Evolutionary conservation across 176 grass and related monocot species (phyloP).

Genomic region (Melocanna baccifera): DNA sequence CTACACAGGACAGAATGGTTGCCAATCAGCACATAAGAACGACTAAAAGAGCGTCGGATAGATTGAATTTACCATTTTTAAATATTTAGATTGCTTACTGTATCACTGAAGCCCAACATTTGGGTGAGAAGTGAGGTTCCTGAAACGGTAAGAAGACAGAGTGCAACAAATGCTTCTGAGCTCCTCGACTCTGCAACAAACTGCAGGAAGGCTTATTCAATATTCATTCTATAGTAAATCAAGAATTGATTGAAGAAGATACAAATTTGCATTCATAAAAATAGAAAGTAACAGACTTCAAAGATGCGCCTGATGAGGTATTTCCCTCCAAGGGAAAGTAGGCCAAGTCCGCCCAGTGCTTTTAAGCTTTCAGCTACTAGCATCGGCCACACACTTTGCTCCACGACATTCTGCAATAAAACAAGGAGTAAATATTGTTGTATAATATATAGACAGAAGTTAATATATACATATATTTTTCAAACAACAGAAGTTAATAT

Average conservation of each 20-base stretch:
- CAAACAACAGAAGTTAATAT: not conserved
- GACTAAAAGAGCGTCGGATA: conserved; percentile 15
- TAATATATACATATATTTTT: not conserved
- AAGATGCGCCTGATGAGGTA: conserved; percentile 85
- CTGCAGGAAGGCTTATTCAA: conserved; percentile 44
- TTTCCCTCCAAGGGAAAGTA: conserved; percentile 95
- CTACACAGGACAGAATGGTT: conserved; percentile 35
- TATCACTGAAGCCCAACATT: conserved; percentile 93
- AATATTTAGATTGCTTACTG: conserved; percentile 53
- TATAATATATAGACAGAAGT: not conserved
- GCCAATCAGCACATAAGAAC: conserved; percentile 19
- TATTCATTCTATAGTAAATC: conserved; percentile 13
- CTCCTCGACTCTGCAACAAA: conserved; percentile 97
- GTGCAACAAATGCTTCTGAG: conserved; percentile 98
- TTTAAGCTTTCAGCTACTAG: conserved; percentile 85
- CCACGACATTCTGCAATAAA: conserved; percentile 58
- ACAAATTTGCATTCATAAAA: not conserved
- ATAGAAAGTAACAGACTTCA: conserved; percentile 52
- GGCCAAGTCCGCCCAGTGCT: conserved; percentile 89
- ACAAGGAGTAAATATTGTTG: not conserved
- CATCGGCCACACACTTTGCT: conserved; percentile 78
- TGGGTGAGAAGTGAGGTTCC: conserved; percentile 97
- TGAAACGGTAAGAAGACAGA: conserved; percentile 88
- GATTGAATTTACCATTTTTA: conserved; percentile 4
- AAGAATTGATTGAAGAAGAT: not conserved